Conservation (phyloP, 2,329 filamentous ascomycete species). For the Colletotrichum sojae region DNA sequence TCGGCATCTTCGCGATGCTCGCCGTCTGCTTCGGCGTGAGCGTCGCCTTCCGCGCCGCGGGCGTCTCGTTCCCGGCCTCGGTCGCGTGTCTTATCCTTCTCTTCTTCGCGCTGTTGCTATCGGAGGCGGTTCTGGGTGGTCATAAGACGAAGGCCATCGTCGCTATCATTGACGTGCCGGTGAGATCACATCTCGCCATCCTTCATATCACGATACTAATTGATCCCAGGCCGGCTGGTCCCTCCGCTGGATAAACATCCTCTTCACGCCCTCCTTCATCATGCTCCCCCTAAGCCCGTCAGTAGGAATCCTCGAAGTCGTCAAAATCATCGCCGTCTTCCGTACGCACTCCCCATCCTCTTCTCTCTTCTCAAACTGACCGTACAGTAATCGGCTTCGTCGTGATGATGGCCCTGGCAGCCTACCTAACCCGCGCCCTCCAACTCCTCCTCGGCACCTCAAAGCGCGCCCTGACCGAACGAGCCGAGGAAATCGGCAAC, state of each 20-base stretch:
- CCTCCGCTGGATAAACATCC: conserved; percentile 70
- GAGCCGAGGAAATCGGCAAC: conserved; percentile 65
- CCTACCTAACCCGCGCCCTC: conserved; percentile 67
- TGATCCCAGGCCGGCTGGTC: conserved; percentile 67
- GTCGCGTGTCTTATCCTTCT: conserved; percentile 71
- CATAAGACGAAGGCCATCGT: conserved; percentile 64
- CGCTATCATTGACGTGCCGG: conserved; percentile 66
- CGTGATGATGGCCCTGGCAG: conserved; percentile 65
- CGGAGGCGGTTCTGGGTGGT: conserved; percentile 63
- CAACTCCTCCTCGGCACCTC: conserved; percentile 66
- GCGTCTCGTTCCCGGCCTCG: conserved; percentile 71
- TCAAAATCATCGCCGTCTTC: conserved; percentile 72
- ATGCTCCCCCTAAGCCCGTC: conserved; percentile 69
- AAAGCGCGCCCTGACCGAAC: conserved; percentile 65
- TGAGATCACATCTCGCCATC: conserved; percentile 46
- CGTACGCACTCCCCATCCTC: conserved; percentile 53
- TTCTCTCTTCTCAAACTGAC: background rate
- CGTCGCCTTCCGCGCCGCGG: conserved; percentile 59
- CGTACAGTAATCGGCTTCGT: conserved; percentile 67
- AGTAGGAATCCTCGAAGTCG: conserved; percentile 68
- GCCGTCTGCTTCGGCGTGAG: conserved; percentile 60
- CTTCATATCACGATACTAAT: background rate
- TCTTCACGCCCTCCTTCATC: conserved; percentile 73
- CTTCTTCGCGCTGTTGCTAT: conserved; percentile 64
- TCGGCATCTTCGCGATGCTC: conserved; percentile 57